Conservation (phyloP, 139 green algal species). For the Edaphochlamys debaryana region DNA sequence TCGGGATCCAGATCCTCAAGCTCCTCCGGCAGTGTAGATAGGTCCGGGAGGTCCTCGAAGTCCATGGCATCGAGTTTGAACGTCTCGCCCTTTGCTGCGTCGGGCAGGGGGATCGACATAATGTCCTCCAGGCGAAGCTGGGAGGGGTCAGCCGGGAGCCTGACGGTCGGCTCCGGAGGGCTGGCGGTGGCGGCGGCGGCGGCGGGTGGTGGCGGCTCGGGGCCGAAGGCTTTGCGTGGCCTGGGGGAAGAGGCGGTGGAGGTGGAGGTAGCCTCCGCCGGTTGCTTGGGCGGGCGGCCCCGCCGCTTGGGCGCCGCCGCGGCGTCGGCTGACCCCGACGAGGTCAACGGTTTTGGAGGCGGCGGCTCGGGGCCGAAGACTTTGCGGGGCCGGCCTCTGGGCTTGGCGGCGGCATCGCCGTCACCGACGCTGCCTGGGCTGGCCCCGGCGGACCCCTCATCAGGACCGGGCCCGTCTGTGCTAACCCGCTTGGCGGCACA, state of each 20-base stretch:
- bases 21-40: no score
- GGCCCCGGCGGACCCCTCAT: no score
- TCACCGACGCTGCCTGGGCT: no score
- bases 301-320: no score
- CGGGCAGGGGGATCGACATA: constrained; percentile 10
- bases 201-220: background rate
- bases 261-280: background rate
- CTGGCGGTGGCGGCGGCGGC: background rate
- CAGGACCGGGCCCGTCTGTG: no score
- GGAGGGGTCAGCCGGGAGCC: background rate
- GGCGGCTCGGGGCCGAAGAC: constrained; percentile 16
- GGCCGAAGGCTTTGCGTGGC: background rate
- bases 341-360: background rate
- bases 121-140: constrained; percentile 24
- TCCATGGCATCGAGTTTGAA: background rate
- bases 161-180: no score
- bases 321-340: no score
- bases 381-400: background rate
- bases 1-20: background rate
- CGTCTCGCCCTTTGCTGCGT: constrained; percentile 7
- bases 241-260: background rate
- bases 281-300: background rate
- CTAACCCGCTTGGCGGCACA: no score
- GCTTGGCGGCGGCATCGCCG: no score
- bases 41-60: no score